Conservation (phyloP, 208 protist genomes). For the Tritrichomonas foetus region DNA sequence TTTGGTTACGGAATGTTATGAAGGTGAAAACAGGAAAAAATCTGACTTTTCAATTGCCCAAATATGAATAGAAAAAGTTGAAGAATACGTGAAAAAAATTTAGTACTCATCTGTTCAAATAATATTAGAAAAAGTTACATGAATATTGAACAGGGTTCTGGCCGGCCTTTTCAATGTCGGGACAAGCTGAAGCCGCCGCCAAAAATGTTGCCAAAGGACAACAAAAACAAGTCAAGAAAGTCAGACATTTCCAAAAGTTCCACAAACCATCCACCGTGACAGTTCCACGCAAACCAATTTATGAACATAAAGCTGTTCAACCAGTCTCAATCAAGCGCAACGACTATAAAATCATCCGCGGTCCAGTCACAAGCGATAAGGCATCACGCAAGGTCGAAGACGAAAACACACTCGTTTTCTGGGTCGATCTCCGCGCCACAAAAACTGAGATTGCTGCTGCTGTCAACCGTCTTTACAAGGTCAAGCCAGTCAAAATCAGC, state of each 20-base stretch:
- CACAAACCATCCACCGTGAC: no score
- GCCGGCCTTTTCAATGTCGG: neutral
- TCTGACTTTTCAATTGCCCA: no score
- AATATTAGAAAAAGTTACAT: no score
- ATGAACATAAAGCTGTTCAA: neutral
- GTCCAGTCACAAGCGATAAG: neutral
- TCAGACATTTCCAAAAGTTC: neutral
- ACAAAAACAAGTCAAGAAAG: neutral
- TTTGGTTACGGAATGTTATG: no score
- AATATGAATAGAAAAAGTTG: no score
- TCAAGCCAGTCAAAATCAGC: conserved; percentile 8
- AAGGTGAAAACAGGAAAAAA: no score
- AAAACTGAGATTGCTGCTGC: conserved; percentile 32
- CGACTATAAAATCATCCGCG: neutral
- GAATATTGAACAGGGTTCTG: no score
- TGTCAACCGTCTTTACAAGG: conserved; percentile 18
- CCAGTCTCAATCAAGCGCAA: neutral
- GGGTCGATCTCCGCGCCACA: neutral
- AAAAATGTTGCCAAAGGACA: neutral
- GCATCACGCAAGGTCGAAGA: neutral
- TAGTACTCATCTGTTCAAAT: no score
- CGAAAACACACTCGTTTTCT: conserved; percentile 31
- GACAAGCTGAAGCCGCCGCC: neutral
- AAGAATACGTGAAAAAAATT: no score
- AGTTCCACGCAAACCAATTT: neutral